Percentiles rank a stretch among this genome's conserved stretches.
Evolutionary conservation across 129 eudicot genomes (phyloP).

Genomic region (Lonicera japonica): DNA sequence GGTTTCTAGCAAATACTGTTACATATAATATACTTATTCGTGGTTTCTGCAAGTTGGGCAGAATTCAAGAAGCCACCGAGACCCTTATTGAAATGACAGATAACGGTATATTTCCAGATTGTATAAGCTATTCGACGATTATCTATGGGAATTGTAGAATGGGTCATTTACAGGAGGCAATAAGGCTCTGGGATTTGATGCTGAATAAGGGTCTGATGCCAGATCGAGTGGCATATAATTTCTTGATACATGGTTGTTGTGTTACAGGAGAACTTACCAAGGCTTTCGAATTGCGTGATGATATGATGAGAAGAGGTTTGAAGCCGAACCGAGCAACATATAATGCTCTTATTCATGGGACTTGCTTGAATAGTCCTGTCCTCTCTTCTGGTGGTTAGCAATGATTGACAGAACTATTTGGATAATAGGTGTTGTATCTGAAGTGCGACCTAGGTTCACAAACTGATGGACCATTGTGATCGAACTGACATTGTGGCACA

Average conservation of each 20-base stretch:
- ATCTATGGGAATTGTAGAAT: conserved; percentile 57
- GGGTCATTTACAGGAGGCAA: conserved; percentile 55
- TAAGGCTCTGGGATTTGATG: conserved; percentile 74
- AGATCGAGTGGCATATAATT: conserved; percentile 63
- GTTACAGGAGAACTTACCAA: conserved; percentile 57
- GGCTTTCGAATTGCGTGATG: conserved; percentile 61
- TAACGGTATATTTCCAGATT: conserved; percentile 59
- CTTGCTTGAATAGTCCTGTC: conserved; percentile 10
- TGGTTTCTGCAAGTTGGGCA: conserved; percentile 80
- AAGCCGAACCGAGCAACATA: conserved; percentile 30
- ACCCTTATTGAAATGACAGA: conserved; percentile 53
- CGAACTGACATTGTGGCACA: too few relatives aligned
- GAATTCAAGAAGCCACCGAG: conserved; percentile 46
- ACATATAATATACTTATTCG: conserved; percentile 75
- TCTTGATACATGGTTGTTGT: conserved; percentile 62
- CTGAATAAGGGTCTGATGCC: conserved; percentile 56
- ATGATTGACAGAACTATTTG: not conserved
- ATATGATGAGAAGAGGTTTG: conserved; percentile 69
- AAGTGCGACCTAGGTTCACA: not conserved
- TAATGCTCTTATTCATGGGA: conserved; percentile 15
- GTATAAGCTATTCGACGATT: conserved; percentile 74
- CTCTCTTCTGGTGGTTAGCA: not conserved
- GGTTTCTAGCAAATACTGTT: conserved; percentile 62
- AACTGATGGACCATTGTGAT: not conserved
- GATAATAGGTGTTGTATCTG: not conserved